Evolutionary conservation across 305 asterid genomes (phyloP).

Genomic region (Fraxinus sp.): DNA sequence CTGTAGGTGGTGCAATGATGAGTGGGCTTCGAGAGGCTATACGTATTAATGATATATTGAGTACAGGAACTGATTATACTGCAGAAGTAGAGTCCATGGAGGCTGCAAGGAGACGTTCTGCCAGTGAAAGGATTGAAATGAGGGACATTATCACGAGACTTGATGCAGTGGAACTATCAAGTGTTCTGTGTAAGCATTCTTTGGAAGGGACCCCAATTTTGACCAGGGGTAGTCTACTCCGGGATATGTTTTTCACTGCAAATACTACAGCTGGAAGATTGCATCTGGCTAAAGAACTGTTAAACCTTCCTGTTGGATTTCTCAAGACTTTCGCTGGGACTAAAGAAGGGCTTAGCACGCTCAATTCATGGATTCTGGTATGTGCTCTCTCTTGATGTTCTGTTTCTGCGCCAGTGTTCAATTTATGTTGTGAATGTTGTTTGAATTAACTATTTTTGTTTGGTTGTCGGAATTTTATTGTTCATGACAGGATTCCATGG

Average conservation of each 20-base stretch:
- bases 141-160: constrained; percentile 81
- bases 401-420: constrained; percentile 17
- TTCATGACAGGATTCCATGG: constrained; percentile 83
- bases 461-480: constrained; percentile 27
- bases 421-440: constrained; percentile 18
- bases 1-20: constrained; percentile 99
- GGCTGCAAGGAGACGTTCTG: constrained; percentile 73
- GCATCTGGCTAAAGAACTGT: constrained; percentile 82
- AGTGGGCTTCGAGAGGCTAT: constrained; percentile 98
- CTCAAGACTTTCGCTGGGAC: constrained; percentile 92
- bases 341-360: constrained; percentile 79
- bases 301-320: constrained; percentile 79
- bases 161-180: constrained; percentile 70
- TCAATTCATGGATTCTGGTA: constrained; percentile 95
- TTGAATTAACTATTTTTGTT: constrained; percentile 18
- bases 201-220: constrained; percentile 55
- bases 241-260: constrained; percentile 81
- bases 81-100: constrained; percentile 91
- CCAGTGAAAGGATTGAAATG: constrained; percentile 73
- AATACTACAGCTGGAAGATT: constrained; percentile 84
- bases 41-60: constrained; percentile 78
- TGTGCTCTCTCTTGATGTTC: constrained; percentile 20
- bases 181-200: constrained; percentile 53
- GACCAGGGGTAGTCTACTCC: constrained; percentile 60
- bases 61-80: constrained; percentile 71